Evolutionary conservation across 805 yeast genomes (phyloP), one percentile per base, ranked within the genome.

Genomic region (Yarrowia porcina): DNA sequence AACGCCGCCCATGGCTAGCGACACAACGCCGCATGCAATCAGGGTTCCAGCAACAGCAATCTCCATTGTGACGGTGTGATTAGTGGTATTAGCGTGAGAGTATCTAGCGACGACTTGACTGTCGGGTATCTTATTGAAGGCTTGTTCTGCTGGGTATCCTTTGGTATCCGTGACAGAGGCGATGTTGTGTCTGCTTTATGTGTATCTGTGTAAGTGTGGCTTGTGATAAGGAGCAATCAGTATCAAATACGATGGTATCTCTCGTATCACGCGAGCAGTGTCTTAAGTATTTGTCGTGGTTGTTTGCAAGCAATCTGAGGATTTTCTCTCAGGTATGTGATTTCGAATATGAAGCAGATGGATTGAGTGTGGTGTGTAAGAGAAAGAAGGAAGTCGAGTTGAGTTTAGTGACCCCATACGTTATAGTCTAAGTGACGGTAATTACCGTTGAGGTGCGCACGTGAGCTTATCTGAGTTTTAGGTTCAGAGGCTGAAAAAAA

Each of bases 401-500:
- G 50, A 18, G 50, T 44, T 41, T 11, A n/a, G 13, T 27, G 33
- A 44, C 18, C 25, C 28, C 41, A 36, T 25, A 4, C n/a, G n/a
- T 39, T 21, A 18, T 11, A 25, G 32, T n/a, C 27, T 17, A 25
- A 25, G 32, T 25, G 20, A 23, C 11, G 20, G 27, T 49, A 25
- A 33, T 33, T 35, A 21, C 59, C 42, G 42, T 50, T 36, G 21
- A 32, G 20, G 45, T 25, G 60, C 18, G 45, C 42, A 38, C 33
- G 45, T 28, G 49, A 56, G 49, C 49, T 39, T 56, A 56, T 65
- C 67, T 17, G 62, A 38, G 21, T 42, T 63, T 52, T 52, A 27
- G n/a, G 44, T 56, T 42, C 44, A 38, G 54, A 32, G 30, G 49
- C 61, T 41, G 49, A 41, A 42, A 47, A 28, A 63, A 36, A 60